Base-by-base conservation (phyloP, 2,329 filamentous ascomycete species). In the Diaporthe humulicola region DNA sequence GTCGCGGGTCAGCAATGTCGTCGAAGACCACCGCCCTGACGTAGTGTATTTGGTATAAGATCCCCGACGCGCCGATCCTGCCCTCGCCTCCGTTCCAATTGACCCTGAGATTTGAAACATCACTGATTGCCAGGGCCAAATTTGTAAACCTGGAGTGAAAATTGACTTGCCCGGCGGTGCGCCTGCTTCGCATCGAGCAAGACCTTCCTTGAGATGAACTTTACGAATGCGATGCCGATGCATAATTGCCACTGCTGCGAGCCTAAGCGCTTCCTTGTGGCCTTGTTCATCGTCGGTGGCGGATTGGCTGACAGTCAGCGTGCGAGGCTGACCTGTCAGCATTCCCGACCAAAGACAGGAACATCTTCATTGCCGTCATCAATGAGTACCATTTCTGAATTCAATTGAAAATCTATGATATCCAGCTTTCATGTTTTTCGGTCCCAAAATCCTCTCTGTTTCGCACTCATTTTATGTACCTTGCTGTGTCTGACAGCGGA, bases 241-340 rank as follows among this genome's bases (percentile, higher is more conserved):
- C 6, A 1, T 5, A 9, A 5, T 67, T 14, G 28, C 61, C 19
- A 52, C 12, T 22, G 42, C 15, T 12, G 61, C 19, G 12, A 25
- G 30, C 12, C 4, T 1, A 6, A 4, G 8, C 33, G 42, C 19
- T 1, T 22, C 12, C 19, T 25, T 14, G 45, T 12, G 38, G 42
- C 28, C 42, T 66, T 9, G 19, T 10, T 36, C 22, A 22, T 38
- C 22, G 4, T 25, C 4, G 14, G 42, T 50, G 61, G 61, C 61
- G 61, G 45, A 17, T 50, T 50, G 61, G 61, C 61, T 67, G 61
- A 67, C 61, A 6, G 61, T 67, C 61, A 67, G 61, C 61, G 25
- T 14, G 22, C 61, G 42, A 52, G 61, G 61, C 61, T 67, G 61
- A 67, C 61, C 50, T 50, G 61, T 67, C 61, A 67, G 61, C 42